phyloP scores from a whole-genome alignment of 768 basidiomycete species.

The Termitomyces sp. region DNA sequence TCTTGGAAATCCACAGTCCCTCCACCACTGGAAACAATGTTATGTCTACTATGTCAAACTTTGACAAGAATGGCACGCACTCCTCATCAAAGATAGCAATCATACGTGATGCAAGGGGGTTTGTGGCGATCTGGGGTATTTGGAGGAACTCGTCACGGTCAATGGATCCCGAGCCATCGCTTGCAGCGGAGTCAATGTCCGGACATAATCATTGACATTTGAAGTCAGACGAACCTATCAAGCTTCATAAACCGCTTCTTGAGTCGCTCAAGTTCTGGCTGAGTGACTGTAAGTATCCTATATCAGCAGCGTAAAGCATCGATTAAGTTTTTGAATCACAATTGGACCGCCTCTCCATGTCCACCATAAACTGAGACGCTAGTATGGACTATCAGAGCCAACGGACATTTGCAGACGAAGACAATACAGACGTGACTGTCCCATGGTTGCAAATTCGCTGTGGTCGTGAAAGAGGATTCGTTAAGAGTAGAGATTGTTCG shows the following conservation, averaged over 20 bases:
- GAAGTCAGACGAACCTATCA: conserved; percentile 56
- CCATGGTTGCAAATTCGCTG: conserved; percentile 33
- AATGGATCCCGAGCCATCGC: conserved; percentile 96
- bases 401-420: not conserved
- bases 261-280: conserved; percentile 86
- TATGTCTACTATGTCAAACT: conserved; percentile 3
- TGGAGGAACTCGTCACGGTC: conserved; percentile 98
- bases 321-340: conserved; percentile 53
- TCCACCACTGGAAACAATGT: conserved; percentile 65
- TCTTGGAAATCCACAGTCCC: conserved; percentile 99
- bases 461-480: not conserved
- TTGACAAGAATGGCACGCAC: conserved; percentile 44
- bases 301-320: conserved; percentile 1
- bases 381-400: conserved; percentile 9
- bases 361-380: conserved; percentile 96
- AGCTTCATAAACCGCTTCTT: conserved; percentile 99
- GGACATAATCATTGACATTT: not conserved
- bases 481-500: not conserved
- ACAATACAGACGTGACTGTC: conserved; percentile 69
- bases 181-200: conserved; percentile 20
- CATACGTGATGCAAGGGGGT: conserved; percentile 94
- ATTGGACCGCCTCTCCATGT: conserved; percentile 96
- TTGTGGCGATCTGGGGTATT: conserved; percentile 98
- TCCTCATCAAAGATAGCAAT: conserved; percentile 99
- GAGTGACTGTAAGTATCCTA: conserved; percentile 74